Evolutionary conservation across 805 yeast species (phyloP).

Genomic region (Cyberlindnera sargentensis): DNA sequence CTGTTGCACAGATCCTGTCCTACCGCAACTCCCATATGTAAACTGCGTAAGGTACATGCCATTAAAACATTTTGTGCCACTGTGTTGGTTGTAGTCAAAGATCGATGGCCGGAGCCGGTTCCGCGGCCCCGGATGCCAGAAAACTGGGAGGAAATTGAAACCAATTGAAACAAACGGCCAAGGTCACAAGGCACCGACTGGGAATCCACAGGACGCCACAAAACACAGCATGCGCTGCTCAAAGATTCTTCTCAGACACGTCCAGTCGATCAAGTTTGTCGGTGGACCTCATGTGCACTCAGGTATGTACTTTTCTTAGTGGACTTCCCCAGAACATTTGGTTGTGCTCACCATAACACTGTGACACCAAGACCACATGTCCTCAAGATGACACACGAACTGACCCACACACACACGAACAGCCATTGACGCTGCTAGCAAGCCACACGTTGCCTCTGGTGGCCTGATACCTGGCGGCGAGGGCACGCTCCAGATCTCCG

Average conservation of each 20-base stretch:
- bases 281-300: constrained; percentile 66
- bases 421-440: constrained; percentile 31
- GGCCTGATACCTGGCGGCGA: constrained; percentile 35
- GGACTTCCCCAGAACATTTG: too few species aligned
- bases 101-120: too few species aligned
- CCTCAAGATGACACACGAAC: constrained; percentile 26
- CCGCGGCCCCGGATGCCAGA: too few species aligned
- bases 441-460: constrained; percentile 35
- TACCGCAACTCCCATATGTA: constrained; percentile 5
- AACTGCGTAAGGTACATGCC: background rate
- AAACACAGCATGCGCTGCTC: constrained; percentile 26
- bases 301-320: constrained; percentile 30
- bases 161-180: too few species aligned
- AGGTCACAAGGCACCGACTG: too few species aligned
- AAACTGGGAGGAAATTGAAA: too few species aligned
- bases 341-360: too few species aligned
- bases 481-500: constrained; percentile 20
- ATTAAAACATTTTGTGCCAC: too few species aligned
- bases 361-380: background rate
- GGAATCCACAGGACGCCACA: background rate
- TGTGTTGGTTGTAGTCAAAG: too few species aligned
- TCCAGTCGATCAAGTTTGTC: constrained; percentile 77
- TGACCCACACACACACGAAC: constrained; percentile 27
- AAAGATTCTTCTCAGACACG: constrained; percentile 16
- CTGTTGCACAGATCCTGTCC: constrained; percentile 30